A percentile compares a stretch with the other conserved stretches of the same genome.
These are phyloP conservation scores for Entonaema liquescens DNA, from an alignment of 495 filamentous ascomycete species.

Conservation along the genomic window DNA sequence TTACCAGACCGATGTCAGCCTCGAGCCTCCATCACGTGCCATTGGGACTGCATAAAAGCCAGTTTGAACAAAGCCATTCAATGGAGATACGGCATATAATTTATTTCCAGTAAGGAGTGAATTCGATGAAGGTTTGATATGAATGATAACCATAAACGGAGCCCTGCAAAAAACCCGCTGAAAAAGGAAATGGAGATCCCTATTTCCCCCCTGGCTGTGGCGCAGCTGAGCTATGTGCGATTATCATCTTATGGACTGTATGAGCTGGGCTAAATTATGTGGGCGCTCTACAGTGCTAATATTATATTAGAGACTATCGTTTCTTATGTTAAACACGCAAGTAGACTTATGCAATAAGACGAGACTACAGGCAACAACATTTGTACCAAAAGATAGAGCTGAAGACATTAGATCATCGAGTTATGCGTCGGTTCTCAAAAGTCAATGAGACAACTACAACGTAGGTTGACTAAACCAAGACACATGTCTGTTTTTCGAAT, in stretches of 20 bases:
- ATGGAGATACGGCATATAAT: conserved; percentile 19
- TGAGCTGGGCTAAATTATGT: neutral
- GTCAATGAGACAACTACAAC: too few relatives aligned
- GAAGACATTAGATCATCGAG: neutral
- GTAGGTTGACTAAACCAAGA: too few relatives aligned
- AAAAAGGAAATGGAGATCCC: conserved; percentile 34
- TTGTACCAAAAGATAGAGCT: neutral
- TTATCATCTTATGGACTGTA: neutral
- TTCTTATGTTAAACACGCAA: neutral
- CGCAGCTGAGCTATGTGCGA: conserved; percentile 20
- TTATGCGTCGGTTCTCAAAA: too few relatives aligned
- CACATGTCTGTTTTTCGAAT: too few relatives aligned
- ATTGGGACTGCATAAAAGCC: conserved; percentile 41
- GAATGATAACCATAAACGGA: conserved; percentile 10
- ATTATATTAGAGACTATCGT: neutral
- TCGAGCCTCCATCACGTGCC: conserved; percentile 49
- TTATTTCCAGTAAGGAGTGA: conserved; percentile 15
- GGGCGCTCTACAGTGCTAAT: neutral
- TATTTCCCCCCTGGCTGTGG: conserved; percentile 31
- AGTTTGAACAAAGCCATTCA: conserved; percentile 37
- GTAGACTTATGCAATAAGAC: neutral
- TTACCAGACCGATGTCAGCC: conserved; percentile 54
- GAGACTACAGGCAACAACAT: neutral
- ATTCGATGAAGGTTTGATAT: conserved; percentile 8
- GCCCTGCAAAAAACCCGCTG: conserved; percentile 1